Evolutionary conservation across 1,139 yeast species (phyloP), one percentile per base, ranked within the genome.

Genomic region (Diutina catenulata): DNA sequence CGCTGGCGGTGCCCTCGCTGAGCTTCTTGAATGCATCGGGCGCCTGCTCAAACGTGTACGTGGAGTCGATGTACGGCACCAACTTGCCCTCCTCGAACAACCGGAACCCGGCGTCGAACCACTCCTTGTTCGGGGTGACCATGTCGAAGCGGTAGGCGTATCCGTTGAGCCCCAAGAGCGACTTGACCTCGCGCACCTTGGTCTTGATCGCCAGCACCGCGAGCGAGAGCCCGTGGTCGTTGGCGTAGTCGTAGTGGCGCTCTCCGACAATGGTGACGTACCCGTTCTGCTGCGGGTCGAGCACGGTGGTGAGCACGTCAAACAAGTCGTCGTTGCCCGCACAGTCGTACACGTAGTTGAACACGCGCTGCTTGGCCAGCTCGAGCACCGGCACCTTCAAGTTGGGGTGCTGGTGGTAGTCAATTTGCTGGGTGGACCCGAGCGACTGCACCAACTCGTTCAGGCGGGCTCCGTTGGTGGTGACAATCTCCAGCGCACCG

Each of bases 351-450:
- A 55, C 53, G 44, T 55, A 41, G 59, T 64, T 78, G 43, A 69
- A 72, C 43, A 51, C 40, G 10, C 46, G 45, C 1, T 39, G 15
- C 39, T 39, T 40, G 28, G 42, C 46, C 2, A 33, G 29, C 35
- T 45, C 46, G 36, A 41, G 37, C n/a, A 41, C 45, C 1, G 47
- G 45, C 9, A 24, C 26, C 37, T 42, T 38, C 13, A 45, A 28
- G 18, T 43, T 41, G 29, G 49, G 47, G 36, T 51, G 45, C 29
- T 48, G 47, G n/a, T 64, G 64, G 53, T 79, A 79, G 44, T 78
- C 74, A 33, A 79, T 59, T 19, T 60, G 50, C 15, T 57, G 47
- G 45, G 69, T 72, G 14, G 76, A 81, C 5, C 86, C 86, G 16
- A 68, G 51, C 5, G 53, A 48, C 39, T 53, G 54, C 35, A 74